These are phyloP conservation scores for Lenwebbia sp. DNA, from an alignment of 345 rosid genomes.

Conservation along the genomic window DNA sequence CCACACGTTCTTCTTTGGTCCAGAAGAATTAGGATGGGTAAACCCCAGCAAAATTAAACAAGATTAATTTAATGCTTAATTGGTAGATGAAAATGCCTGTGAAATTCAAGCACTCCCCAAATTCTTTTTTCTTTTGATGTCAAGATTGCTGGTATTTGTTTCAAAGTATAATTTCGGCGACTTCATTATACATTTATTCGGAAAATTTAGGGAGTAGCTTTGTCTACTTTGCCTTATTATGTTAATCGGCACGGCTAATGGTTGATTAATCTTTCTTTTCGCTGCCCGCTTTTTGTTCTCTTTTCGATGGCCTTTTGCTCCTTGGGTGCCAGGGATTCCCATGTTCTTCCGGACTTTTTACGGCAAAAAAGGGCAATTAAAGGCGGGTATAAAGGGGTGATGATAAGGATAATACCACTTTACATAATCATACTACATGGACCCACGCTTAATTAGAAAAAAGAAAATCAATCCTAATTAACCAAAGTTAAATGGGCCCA, in stretches of 20 bases:
- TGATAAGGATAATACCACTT: background rate
- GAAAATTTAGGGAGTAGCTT: background rate
- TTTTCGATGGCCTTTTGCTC: background rate
- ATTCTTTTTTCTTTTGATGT: background rate
- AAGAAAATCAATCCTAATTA: background rate
- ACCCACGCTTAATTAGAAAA: background rate
- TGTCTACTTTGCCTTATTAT: background rate
- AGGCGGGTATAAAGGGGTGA: background rate
- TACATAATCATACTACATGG: background rate
- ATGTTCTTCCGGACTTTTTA: background rate
- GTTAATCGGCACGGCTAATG: background rate
- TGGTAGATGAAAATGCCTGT: background rate
- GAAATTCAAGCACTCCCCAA: background rate
- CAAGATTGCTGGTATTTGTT: background rate
- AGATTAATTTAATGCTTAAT: background rate
- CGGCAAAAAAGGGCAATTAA: background rate
- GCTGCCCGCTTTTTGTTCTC: background rate
- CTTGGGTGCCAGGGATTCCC: background rate
- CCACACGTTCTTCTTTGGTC: background rate
- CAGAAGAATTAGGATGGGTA: background rate
- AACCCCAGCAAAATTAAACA: background rate
- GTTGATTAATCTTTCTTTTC: background rate
- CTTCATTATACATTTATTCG: background rate
- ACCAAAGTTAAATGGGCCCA: background rate
- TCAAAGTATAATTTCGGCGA: background rate